Base-by-base conservation (phyloP, 148 eudicot genomes). In the Vaccinium corymbosum region DNA sequence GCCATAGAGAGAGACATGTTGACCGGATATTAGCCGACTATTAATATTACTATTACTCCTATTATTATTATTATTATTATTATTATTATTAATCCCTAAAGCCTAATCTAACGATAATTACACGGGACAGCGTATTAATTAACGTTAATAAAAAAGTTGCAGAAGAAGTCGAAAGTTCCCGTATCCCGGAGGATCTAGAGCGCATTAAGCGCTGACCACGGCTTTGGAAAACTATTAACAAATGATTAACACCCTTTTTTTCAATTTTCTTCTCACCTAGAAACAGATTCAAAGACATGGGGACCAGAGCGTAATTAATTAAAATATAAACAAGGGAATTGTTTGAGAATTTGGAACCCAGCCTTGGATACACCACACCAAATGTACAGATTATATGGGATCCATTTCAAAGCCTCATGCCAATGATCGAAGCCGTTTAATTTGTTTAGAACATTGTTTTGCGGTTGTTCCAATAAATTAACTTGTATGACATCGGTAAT, bases 161-260 rank as follows among this genome's bases (percentile, higher is more conserved):
- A 76, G 83, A 88, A 86, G 82, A 79, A 84, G 88, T 81, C 76
- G 84, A 79, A 86, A 87, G 14, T 52, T 56, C 81, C 53, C 88
- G 78, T 76, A 86, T 86, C 89, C 91, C 91, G 88, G 90, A 83
- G 91, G 83, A 88, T 91, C 93, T 89, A 86, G 90, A 89, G 90
- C 91, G 93, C 87, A 86, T 87, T 86, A 88, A 88, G 85, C 93
- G 93, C 93, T 91, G 91, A 89, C 91, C 91, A 72, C 48, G 77
- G 64, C 87, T 82, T 80, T 71, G 86, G 76, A 29, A 84, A 80
- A 59, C 29, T 32, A 85, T 85, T 76, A 81, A 81, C 48, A 42
- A 82, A 77, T 16, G 29, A 80, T 81, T 81, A 87, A 80, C 46
- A 42, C 46, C 38, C 62, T 53, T 64, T 83, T 83, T 42, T 42